Evolutionary conservation across 495 filamentous ascomycete genomes (phyloP).

Genomic region (Penicillium egyptiacum): DNA sequence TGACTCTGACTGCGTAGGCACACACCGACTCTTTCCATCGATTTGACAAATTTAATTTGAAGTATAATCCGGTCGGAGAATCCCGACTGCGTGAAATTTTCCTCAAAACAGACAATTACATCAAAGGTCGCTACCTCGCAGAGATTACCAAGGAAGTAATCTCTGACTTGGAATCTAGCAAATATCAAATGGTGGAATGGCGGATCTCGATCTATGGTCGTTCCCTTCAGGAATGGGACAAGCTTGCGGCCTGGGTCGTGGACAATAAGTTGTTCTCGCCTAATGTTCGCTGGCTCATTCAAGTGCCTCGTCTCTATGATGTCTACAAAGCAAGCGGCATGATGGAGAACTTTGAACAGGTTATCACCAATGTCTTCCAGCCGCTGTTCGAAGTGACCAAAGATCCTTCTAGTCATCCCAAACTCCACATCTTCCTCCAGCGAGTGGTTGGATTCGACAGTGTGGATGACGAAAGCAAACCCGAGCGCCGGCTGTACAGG

Average conservation of each 20-base stretch:
- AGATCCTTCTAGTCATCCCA: slow-evolving; percentile 80
- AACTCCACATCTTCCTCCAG: slow-evolving; percentile 93
- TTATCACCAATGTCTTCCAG: slow-evolving; percentile 88
- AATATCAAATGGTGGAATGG: slow-evolving; percentile 99
- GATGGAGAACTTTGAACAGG: slow-evolving; percentile 86
- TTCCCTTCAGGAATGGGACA: slow-evolving; percentile 94
- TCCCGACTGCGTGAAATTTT: slow-evolving; percentile 94
- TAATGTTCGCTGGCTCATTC: slow-evolving; percentile 96
- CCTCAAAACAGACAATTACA: slow-evolving; percentile 97
- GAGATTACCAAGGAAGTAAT: slow-evolving; percentile 99
- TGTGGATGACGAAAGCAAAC: slow-evolving; percentile 97
- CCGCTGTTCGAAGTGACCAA: slow-evolving; percentile 94
- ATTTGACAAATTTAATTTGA: slow-evolving; percentile 99
- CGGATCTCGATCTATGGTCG: slow-evolving; percentile 95
- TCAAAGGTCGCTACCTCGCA: slow-evolving; percentile 90
- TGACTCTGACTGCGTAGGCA: slow-evolving; percentile 52
- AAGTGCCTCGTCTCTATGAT: slow-evolving; percentile 91
- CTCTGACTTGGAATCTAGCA: slow-evolving; percentile 95
- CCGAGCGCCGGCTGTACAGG: slow-evolving; percentile 82
- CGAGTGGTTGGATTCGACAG: slow-evolving; percentile 95
- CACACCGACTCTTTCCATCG: slow-evolving; percentile 98
- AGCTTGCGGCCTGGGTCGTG: slow-evolving; percentile 95
- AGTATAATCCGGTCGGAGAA: slow-evolving; percentile 97
- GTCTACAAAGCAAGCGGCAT: slow-evolving; percentile 86
- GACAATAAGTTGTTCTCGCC: slow-evolving; percentile 98